A percentile compares a stretch with the other conserved stretches of the same genome.
phyloP scores from a whole-genome alignment of 805 yeast species.

The Kurtzmaniella cleridarum region DNA sequence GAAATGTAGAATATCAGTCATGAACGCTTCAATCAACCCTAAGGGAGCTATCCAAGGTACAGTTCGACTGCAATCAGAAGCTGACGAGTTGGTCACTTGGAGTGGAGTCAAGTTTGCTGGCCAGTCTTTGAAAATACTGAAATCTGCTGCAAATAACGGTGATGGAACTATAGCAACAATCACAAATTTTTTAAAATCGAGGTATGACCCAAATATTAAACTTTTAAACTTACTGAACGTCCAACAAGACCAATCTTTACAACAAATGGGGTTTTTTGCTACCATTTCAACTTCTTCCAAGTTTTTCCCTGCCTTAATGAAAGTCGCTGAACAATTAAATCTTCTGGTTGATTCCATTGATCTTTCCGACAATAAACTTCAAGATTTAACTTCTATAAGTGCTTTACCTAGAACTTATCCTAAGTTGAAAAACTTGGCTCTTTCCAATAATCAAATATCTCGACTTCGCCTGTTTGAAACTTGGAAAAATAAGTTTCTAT shows the following conservation, averaged over 20 bases:
- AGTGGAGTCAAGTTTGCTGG: slow-evolving; percentile 84
- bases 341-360: slow-evolving; percentile 68
- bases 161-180: slow-evolving; percentile 56
- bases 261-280: slow-evolving; percentile 59
- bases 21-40: slow-evolving; percentile 49
- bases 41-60: slow-evolving; percentile 51
- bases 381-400: slow-evolving; percentile 54
- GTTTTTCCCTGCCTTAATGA: slow-evolving; percentile 86
- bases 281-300: slow-evolving; percentile 62
- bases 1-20: slow-evolving; percentile 53
- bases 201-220: slow-evolving; percentile 62
- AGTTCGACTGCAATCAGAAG: slow-evolving; percentile 52
- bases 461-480: slow-evolving; percentile 57
- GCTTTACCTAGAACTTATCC: slow-evolving; percentile 75
- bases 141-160: slow-evolving; percentile 5
- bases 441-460: slow-evolving; percentile 68
- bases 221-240: slow-evolving; percentile 67
- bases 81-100: slow-evolving; percentile 53
- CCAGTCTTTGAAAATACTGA: slow-evolving; percentile 46
- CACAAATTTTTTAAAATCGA: slow-evolving; percentile 50
- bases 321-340: slow-evolving; percentile 55
- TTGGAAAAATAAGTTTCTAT: slow-evolving; percentile 72
- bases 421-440: slow-evolving; percentile 65
- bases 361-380: slow-evolving; percentile 53
- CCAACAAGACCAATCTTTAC: slow-evolving; percentile 57